phyloP scores from a whole-genome alignment of 306 rosid genomes.

The Prinsepia uniflora region DNA sequence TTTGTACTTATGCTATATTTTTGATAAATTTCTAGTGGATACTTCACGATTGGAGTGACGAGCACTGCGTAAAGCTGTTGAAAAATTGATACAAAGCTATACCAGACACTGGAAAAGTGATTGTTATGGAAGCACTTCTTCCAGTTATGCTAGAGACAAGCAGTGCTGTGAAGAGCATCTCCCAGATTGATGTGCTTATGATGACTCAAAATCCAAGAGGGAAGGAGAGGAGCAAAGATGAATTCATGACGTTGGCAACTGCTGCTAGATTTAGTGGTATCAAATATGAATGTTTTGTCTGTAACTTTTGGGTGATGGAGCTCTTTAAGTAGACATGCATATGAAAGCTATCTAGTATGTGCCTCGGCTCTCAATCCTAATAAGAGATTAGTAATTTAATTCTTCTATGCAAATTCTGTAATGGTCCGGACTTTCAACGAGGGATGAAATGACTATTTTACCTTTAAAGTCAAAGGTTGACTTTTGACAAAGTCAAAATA shows the following conservation, averaged over 20 bases:
- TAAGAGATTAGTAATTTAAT: too few species aligned
- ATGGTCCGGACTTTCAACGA: too few species aligned
- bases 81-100: conserved; percentile 46
- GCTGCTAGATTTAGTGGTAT: conserved; percentile 47
- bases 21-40: too few species aligned
- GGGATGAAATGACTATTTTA: too few species aligned
- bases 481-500: too few species aligned
- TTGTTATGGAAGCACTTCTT: conserved; percentile 40
- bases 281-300: conserved; percentile 30
- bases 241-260: conserved; percentile 39
- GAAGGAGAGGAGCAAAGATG: conserved; percentile 34
- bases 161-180: not conserved
- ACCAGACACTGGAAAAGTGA: conserved; percentile 51
- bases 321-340: conserved; percentile 34
- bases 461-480: too few species aligned
- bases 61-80: conserved; percentile 30
- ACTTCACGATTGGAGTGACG: conserved; percentile 9
- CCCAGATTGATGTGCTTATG: conserved; percentile 37
- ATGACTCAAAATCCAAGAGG: conserved; percentile 51
- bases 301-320: conserved; percentile 46
- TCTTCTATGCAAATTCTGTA: too few species aligned
- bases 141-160: conserved; percentile 27
- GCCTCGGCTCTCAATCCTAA: too few species aligned
- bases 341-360: too few species aligned
- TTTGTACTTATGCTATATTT: too few species aligned